phyloP scores from a whole-genome alignment of 306 rosid species.

The Chamaecrista fasciculata region DNA sequence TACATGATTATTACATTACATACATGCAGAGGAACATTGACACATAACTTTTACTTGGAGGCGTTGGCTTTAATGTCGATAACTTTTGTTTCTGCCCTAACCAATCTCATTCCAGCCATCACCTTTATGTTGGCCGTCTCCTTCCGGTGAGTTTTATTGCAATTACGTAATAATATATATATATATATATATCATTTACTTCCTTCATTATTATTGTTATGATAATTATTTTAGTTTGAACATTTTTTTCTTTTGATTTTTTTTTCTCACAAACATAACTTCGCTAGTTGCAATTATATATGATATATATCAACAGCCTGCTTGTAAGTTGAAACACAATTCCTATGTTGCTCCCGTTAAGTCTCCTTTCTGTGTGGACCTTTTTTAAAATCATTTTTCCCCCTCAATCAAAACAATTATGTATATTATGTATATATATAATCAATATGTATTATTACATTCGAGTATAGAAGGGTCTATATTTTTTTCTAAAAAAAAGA shows the following conservation, averaged over 20 bases:
- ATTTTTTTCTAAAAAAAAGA: no score
- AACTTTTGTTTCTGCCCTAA: constrained; percentile 62
- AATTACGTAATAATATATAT: neutral
- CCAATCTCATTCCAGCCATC: constrained; percentile 61
- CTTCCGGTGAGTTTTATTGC: constrained; percentile 35
- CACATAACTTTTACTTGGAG: constrained; percentile 59
- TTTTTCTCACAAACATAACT: neutral
- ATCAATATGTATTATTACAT: no score
- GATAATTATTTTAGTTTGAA: neutral
- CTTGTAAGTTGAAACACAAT: neutral
- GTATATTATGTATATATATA: no score
- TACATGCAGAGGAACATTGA: constrained; percentile 51
- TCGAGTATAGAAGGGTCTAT: no score
- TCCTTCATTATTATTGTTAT: no score
- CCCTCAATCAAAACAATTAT: no score
- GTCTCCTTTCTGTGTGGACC: neutral
- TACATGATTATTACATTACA: neutral
- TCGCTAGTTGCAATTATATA: neutral
- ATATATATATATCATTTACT: neutral
- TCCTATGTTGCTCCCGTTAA: neutral
- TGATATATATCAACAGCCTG: no score
- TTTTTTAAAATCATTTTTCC: neutral
- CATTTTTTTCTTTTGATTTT: neutral
- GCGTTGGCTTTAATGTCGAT: constrained; percentile 58
- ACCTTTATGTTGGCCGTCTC: constrained; percentile 62